Percentiles rank a stretch among this genome's conserved stretches.
Conservation (phyloP, 441 rosid species). For the Pelargonium myrrhifolium region DNA sequence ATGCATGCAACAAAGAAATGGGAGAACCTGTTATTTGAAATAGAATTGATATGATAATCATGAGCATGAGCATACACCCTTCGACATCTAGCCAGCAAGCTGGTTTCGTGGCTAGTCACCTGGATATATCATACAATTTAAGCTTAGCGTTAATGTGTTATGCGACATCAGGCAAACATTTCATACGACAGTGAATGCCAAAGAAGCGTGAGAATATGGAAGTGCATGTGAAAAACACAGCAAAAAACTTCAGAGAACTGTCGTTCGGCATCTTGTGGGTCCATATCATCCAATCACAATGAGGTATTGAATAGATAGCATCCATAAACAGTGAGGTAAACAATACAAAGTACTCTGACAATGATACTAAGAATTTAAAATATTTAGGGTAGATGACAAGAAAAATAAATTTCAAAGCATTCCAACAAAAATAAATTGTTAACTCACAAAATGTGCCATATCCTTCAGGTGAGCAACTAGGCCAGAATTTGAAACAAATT, state of each 20-base stretch:
- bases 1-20: slow-evolving; percentile 1
- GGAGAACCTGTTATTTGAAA: slow-evolving; percentile 83
- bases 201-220: not conserved
- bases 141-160: slow-evolving; percentile 10
- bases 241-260: not conserved
- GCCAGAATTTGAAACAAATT: not conserved
- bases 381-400: not conserved
- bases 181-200: not conserved
- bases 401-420: not conserved
- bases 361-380: not conserved
- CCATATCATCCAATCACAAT: not conserved
- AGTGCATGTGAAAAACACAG: not conserved
- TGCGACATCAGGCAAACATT: slow-evolving; percentile 2
- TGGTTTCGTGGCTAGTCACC: slow-evolving; percentile 85
- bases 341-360: not conserved
- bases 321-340: not conserved
- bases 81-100: slow-evolving; percentile 84
- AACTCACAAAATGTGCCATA: not conserved
- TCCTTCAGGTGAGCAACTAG: not conserved
- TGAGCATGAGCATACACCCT: slow-evolving; percentile 95
- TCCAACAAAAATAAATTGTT: not conserved
- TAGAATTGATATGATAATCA: slow-evolving; percentile 97
- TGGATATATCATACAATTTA: slow-evolving; percentile 15
- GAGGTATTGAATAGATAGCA: not conserved
- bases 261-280: not conserved